Conservation (phyloP, 1,284 basidiomycete species). For the Fistulina hepatica region DNA sequence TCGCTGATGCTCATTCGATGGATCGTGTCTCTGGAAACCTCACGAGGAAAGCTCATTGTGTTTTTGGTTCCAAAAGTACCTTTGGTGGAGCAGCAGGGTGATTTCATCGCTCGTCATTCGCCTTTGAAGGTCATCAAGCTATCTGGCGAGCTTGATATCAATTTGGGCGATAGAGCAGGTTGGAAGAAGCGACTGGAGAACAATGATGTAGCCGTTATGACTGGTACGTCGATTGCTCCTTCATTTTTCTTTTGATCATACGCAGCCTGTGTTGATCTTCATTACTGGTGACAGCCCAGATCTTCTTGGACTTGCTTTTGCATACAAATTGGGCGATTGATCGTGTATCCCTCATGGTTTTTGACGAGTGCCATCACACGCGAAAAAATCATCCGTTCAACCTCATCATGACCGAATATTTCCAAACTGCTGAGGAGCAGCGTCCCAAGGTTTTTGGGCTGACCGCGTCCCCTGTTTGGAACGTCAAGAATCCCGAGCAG, state of each 20-base stretch:
- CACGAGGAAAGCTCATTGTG: conserved; percentile 44
- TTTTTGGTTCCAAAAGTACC: conserved; percentile 75
- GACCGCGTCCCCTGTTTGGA: conserved; percentile 81
- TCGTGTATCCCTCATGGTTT: conserved; percentile 60
- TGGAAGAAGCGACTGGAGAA: conserved; percentile 56
- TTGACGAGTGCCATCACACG: conserved; percentile 77
- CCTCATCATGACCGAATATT: conserved; percentile 70
- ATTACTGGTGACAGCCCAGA: conserved; percentile 44
- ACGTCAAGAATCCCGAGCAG: conserved; percentile 48
- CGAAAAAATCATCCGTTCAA: conserved; percentile 75
- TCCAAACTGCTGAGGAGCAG: conserved; percentile 22
- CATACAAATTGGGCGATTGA: conserved; percentile 70
- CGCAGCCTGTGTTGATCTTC: conserved; percentile 5
- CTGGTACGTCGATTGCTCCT: conserved; percentile 33
- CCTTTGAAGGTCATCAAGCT: conserved; percentile 55
- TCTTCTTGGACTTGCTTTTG: conserved; percentile 66
- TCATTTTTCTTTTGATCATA: conserved; percentile 1
- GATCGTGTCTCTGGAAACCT: conserved; percentile 41
- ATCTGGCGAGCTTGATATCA: conserved; percentile 57
- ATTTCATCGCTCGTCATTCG: conserved; percentile 56
- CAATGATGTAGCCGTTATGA: conserved; percentile 74
- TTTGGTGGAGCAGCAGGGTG: conserved; percentile 70
- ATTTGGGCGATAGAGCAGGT: conserved; percentile 50
- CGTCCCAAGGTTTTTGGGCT: conserved; percentile 81
- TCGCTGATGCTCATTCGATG: conserved; percentile 69